Evolutionary conservation across 306 rosid species (phyloP).

Genomic region (Benincasa hispida): DNA sequence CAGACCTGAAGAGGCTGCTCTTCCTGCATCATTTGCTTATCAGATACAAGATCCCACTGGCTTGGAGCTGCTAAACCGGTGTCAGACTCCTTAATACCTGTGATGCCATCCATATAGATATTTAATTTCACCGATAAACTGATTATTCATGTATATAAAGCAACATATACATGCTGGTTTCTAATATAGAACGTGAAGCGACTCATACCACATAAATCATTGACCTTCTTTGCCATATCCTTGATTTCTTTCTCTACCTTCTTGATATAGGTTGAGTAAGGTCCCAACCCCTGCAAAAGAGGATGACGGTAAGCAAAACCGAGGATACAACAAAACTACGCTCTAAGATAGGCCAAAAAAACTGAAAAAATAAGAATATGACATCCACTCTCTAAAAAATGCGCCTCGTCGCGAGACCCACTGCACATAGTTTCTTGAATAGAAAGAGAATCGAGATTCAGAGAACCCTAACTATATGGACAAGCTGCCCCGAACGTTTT

Average conservation of each 20-base stretch:
- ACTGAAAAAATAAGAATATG: neutral
- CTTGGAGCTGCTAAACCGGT: conserved; percentile 99
- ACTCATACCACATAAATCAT: conserved; percentile 72
- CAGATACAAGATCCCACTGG: conserved; percentile 99
- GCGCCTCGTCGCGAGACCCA: neutral
- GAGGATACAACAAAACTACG: neutral
- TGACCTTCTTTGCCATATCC: conserved; percentile 93
- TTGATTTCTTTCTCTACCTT: conserved; percentile 85
- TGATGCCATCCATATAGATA: conserved; percentile 2
- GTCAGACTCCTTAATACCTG: conserved; percentile 97
- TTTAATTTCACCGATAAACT: neutral
- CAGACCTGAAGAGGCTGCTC: conserved; percentile 98
- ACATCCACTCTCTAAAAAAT: neutral
- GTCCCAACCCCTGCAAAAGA: conserved; percentile 78
- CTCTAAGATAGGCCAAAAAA: neutral
- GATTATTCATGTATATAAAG: neutral
- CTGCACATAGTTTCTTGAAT: neutral
- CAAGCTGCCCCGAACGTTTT: neutral
- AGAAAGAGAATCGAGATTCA: neutral
- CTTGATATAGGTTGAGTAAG: conserved; percentile 74
- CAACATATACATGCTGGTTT: neutral
- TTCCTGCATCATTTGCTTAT: conserved; percentile 99
- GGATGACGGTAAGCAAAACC: neutral
- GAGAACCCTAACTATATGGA: neutral
- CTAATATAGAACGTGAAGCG: neutral